Evolutionary conservation across 2,329 filamentous ascomycete genomes (phyloP).

Genomic region (Decorospora gaudefroyi): DNA sequence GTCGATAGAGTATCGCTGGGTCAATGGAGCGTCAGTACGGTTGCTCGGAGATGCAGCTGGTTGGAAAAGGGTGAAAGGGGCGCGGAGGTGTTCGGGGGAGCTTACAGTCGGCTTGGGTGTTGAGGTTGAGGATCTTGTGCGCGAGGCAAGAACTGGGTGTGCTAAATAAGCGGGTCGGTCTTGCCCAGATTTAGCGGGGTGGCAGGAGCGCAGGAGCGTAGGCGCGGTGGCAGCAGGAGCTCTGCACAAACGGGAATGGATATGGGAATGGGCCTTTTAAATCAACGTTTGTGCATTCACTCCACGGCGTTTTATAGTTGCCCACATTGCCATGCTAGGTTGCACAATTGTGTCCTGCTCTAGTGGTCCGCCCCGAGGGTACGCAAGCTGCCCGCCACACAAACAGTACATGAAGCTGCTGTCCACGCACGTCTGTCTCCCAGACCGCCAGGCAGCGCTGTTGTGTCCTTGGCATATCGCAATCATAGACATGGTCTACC

Average conservation of each 20-base stretch:
- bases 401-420: constrained; percentile 23
- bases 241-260: constrained; percentile 35
- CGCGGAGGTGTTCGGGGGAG: constrained; percentile 29
- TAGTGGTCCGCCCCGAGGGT: constrained; percentile 15
- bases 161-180: constrained; percentile 51
- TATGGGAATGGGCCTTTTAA: constrained; percentile 16
- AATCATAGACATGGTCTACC: constrained; percentile 18
- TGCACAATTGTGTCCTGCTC: constrained; percentile 30
- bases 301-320: constrained; percentile 21
- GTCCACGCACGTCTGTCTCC: constrained; percentile 24
- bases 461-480: constrained; percentile 30
- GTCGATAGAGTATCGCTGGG: constrained; percentile 38
- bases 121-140: constrained; percentile 47
- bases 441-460: constrained; percentile 40
- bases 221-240: no score
- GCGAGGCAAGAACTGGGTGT: constrained; percentile 48
- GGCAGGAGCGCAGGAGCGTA: constrained; percentile 39
- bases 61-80: constrained; percentile 35
- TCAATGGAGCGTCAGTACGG: constrained; percentile 38
- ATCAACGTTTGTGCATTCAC: constrained; percentile 5
- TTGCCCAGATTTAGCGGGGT: constrained; percentile 48
- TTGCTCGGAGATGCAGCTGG: constrained; percentile 26
- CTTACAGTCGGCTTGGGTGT: constrained; percentile 42
- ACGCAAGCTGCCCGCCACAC: constrained; percentile 48
- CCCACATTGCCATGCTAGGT: constrained; percentile 26